Evolutionary conservation across 495 filamentous ascomycete genomes (phyloP), one percentile per base, ranked within the genome.

Genomic region (Parmelia sp.): DNA sequence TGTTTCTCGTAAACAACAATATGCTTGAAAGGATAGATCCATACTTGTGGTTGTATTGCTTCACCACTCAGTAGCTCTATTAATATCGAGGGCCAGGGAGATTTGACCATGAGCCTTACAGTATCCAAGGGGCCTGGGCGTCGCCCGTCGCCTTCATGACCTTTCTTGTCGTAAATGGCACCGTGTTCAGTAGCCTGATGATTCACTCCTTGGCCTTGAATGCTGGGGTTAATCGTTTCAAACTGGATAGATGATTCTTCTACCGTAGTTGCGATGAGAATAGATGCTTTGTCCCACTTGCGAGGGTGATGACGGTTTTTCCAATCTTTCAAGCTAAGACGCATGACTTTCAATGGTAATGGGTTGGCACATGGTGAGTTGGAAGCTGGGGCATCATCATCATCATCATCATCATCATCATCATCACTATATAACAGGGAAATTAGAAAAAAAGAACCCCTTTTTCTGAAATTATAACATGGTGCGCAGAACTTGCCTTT

Each of bases 1-100:
- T 60, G 37, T 44, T 60, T 39, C 58, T 60, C 58, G 42, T 25
- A 60, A 17, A 27, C 15, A n/a, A 60, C 12, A 14, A 60, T 27
- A 19, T 29, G 37, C 42, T 60, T 60, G n/a, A 60, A 60, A 9
- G 58, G 58, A 23, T 51, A 51, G 47, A 51, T 51, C 47, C 47
- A 14, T 51, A 23, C 4, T 0, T 15, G 14, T 8, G 0, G 11
- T 4, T 3, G 12, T n/a, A 51, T 29, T 27, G 4, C 2, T 51
- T 51, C 47, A 12, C 47, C 47, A 25, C 47, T 51, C 25, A 51
- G 17, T 29, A 51, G 25, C 47, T 51, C 47, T 51, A 51, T 51
- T 12, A 51, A 29, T 29, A 51, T 29, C 11, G 29, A 51, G 10
- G 47, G 47, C 47, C 47, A 51, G 14, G 47, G 47, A 51, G 47